Conservation (phyloP, 148 eudicot genomes). For the Amaranthus cruentus region DNA sequence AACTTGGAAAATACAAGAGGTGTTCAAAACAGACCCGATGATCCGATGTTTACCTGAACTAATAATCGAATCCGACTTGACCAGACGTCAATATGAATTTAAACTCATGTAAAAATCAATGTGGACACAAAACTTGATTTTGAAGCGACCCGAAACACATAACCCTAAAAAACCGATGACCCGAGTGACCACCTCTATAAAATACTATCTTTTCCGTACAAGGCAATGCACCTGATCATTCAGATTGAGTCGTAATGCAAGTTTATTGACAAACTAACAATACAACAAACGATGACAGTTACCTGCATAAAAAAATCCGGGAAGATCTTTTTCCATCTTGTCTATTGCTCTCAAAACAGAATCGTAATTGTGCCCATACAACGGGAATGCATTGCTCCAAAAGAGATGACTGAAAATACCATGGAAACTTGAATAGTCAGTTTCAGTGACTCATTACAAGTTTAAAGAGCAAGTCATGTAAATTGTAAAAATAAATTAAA, state of each 20-base stretch:
- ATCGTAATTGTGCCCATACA: conserved; percentile 70
- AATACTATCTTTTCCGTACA: too few species aligned
- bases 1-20: neutral
- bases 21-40: too few species aligned
- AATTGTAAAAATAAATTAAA: too few species aligned
- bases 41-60: too few species aligned
- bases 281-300: conserved; percentile 9
- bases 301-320: conserved; percentile 95
- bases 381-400: conserved; percentile 94
- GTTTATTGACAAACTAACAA: neutral
- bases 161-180: too few species aligned
- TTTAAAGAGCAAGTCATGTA: neutral
- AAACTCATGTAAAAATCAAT: too few species aligned
- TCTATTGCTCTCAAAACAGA: conserved; percentile 63
- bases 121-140: too few species aligned
- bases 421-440: neutral
- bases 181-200: too few species aligned
- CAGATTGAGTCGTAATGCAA: neutral
- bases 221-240: neutral
- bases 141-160: too few species aligned
- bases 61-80: too few species aligned
- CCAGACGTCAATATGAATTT: too few species aligned
- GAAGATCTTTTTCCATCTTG: conserved; percentile 82
- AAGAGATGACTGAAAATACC: conserved; percentile 56
- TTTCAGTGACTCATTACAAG: neutral